Conservation (phyloP, 2,329 filamentous ascomycete genomes). For the Scorias spongiosa region DNA sequence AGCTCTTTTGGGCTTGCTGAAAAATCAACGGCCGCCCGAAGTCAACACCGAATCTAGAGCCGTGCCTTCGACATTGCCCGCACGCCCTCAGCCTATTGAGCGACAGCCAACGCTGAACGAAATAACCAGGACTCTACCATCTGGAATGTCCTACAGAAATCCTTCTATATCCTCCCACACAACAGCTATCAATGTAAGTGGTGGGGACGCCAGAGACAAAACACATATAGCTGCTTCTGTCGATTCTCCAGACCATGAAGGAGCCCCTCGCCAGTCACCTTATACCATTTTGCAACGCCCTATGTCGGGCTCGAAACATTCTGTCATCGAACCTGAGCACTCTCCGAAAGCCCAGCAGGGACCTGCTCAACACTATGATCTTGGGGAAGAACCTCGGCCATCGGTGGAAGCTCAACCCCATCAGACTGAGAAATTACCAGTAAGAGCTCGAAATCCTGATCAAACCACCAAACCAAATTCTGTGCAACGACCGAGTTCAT, state of each 20-base stretch:
- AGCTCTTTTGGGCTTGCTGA: constrained; percentile 31
- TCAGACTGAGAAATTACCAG: no score
- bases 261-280: neutral
- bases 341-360: no score
- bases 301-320: neutral
- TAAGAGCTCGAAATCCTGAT: no score
- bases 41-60: constrained; percentile 2
- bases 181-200: neutral
- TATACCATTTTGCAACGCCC: neutral
- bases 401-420: no score
- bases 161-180: neutral
- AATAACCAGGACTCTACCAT: constrained; percentile 18
- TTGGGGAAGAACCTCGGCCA: no score
- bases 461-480: no score
- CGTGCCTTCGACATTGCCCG: neutral
- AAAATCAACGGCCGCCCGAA: constrained; percentile 13
- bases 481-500: no score
- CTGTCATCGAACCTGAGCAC: no score
- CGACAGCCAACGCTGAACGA: constrained; percentile 16
- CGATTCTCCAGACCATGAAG: neutral
- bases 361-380: no score
- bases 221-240: neutral
- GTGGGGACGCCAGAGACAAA: neutral
- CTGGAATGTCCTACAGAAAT: neutral
- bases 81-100: constrained; percentile 4